These are phyloP conservation scores for Elongisporangium senticosum DNA, from an alignment of 352 stramenopile genomes.

Conservation along the genomic window DNA sequence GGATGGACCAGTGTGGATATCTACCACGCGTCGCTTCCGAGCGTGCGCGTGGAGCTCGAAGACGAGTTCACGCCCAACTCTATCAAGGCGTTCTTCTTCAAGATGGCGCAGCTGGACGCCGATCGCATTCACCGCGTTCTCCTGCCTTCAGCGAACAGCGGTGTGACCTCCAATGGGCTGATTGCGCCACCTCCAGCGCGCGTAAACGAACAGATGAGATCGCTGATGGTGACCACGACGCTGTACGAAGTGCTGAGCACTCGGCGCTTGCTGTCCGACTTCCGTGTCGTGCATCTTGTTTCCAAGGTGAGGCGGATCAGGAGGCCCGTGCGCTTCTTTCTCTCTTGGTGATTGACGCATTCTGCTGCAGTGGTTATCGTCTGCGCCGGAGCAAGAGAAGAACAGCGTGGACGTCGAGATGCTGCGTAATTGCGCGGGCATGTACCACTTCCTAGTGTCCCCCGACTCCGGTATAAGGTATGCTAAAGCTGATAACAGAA, in stretches of 20 bases:
- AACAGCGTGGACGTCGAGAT: constrained; percentile 33
- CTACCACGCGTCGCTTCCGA: constrained; percentile 74
- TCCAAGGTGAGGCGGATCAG: constrained; percentile 34
- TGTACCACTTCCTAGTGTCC: constrained; percentile 74
- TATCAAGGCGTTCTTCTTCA: constrained; percentile 72
- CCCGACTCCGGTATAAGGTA: constrained; percentile 76
- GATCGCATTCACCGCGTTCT: constrained; percentile 62
- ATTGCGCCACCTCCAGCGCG: neutral
- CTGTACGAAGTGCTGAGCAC: constrained; percentile 80
- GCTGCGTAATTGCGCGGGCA: constrained; percentile 52
- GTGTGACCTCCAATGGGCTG: neutral
- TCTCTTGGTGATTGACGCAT: neutral
- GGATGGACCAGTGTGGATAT: constrained; percentile 59
- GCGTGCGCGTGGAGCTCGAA: constrained; percentile 68
- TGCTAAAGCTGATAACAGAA: neutral
- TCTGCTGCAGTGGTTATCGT: constrained; percentile 34
- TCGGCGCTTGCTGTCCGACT: constrained; percentile 73
- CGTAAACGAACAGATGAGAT: constrained; percentile 16
- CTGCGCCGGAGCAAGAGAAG: constrained; percentile 26
- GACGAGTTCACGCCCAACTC: constrained; percentile 69
- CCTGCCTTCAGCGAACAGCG: constrained; percentile 11
- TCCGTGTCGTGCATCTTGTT: constrained; percentile 69
- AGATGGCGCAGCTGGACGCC: constrained; percentile 63
- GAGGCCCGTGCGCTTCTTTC: neutral
- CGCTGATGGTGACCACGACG: constrained; percentile 29